Conservation (phyloP, 306 rosid genomes). For the Acacia confusa region DNA sequence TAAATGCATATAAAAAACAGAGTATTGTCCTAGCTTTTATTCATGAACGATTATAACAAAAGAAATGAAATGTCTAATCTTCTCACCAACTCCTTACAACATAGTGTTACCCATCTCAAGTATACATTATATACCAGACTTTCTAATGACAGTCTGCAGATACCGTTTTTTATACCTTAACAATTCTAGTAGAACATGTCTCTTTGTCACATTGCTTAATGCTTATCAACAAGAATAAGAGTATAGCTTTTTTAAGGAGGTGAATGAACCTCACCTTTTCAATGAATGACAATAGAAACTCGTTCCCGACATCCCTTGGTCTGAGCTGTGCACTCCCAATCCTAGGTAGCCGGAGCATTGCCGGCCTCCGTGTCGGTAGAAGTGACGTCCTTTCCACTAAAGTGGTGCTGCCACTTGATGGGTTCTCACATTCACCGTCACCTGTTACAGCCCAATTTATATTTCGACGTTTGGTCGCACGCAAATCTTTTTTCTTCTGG, state of each 20-base stretch:
- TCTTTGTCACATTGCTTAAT: background rate
- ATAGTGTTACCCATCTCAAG: background rate
- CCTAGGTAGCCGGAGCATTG: slow-evolving; percentile 49
- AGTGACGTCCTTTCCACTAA: slow-evolving; percentile 61
- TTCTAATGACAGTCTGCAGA: background rate
- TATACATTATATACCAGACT: background rate
- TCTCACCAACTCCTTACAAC: background rate
- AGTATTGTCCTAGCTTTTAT: background rate
- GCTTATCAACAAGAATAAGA: background rate
- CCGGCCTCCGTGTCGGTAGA: slow-evolving; percentile 54
- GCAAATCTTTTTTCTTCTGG: slow-evolving; percentile 27
- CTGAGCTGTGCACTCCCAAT: slow-evolving; percentile 47
- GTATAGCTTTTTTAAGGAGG: background rate
- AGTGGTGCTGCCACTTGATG: slow-evolving; percentile 18
- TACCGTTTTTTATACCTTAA: background rate
- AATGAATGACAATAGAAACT: slow-evolving; percentile 60
- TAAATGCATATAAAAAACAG: background rate
- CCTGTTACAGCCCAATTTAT: slow-evolving; percentile 16
- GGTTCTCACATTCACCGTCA: slow-evolving; percentile 37
- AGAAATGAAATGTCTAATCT: background rate
- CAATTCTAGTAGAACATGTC: too few relatives aligned
- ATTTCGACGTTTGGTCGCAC: slow-evolving; percentile 14
- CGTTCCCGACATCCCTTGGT: slow-evolving; percentile 58
- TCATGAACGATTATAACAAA: background rate
- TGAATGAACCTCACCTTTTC: slow-evolving; percentile 50